phyloP scores from a whole-genome alignment of 441 rosid species.

The Flueggea neowawraea region DNA sequence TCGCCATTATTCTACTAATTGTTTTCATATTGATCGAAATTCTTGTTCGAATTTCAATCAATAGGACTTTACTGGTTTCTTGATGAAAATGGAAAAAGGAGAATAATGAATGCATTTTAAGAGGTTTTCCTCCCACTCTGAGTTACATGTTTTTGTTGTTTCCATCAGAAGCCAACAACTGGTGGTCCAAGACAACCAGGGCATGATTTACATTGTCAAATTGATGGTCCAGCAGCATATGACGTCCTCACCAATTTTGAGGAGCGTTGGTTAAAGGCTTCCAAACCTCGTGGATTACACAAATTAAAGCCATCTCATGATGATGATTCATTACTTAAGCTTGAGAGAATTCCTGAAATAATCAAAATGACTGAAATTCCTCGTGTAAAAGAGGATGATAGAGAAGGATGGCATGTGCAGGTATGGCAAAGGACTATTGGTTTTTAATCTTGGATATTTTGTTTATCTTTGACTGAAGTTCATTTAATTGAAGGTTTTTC shows the following conservation, averaged over 20 bases:
- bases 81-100: background rate
- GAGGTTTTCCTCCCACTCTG: background rate
- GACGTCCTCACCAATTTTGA: constrained; percentile 87
- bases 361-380: constrained; percentile 57
- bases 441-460: background rate
- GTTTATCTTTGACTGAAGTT: constrained; percentile 1
- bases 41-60: no score
- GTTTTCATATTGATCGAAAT: no score
- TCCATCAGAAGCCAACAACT: constrained; percentile 39
- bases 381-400: constrained; percentile 30
- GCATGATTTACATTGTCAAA: constrained; percentile 90
- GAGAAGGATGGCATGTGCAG: constrained; percentile 96
- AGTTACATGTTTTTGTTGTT: constrained; percentile 1
- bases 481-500: constrained; percentile 59
- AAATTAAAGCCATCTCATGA: constrained; percentile 56
- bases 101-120: background rate
- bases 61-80: no score
- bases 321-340: constrained; percentile 82
- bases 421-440: constrained; percentile 32
- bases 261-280: constrained; percentile 88
- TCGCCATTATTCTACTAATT: no score
- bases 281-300: constrained; percentile 65
- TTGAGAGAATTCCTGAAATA: constrained; percentile 83
- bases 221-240: constrained; percentile 99
- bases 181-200: constrained; percentile 94